Evolutionary conservation across 1,284 basidiomycete species (phyloP).

Genomic region (Moesziomyces globuligerus): DNA sequence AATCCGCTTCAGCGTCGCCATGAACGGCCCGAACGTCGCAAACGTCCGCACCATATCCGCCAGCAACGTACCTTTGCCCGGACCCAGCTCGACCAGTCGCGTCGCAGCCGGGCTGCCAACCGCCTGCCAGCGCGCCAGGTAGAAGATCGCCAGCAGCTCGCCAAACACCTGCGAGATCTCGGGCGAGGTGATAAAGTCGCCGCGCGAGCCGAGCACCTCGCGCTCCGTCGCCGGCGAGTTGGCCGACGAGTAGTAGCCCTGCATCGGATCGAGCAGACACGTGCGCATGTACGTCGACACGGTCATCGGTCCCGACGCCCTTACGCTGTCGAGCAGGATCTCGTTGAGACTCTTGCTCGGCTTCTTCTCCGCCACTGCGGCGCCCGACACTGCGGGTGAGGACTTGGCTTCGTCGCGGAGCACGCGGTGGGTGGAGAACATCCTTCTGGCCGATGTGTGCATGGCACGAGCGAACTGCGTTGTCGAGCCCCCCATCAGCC

Average conservation of each 20-base stretch:
- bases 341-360: conserved; percentile 28
- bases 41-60: conserved; percentile 80
- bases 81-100: conserved; percentile 89
- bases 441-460: conserved; percentile 19
- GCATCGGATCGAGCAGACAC: conserved; percentile 62
- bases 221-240: conserved; percentile 30
- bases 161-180: conserved; percentile 98
- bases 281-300: conserved; percentile 66
- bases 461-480: conserved; percentile 20
- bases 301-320: conserved; percentile 59
- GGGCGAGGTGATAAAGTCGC: conserved; percentile 96
- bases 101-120: conserved; percentile 73
- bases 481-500: conserved; percentile 28
- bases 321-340: conserved; percentile 42
- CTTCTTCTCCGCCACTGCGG: conserved; percentile 6
- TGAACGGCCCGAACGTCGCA: conserved; percentile 52
- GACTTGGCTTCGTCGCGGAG: neutral
- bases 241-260: conserved; percentile 63
- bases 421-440: conserved; percentile 6
- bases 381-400: neutral
- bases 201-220: conserved; percentile 83
- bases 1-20: conserved; percentile 48
- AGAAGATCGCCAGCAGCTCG: conserved; percentile 77
- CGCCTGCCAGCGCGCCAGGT: conserved; percentile 80
- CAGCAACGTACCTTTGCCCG: conserved; percentile 91